Evolutionary conservation across 1,139 yeast species (phyloP).

Genomic region (Scheffersomyces parashehatae): DNA sequence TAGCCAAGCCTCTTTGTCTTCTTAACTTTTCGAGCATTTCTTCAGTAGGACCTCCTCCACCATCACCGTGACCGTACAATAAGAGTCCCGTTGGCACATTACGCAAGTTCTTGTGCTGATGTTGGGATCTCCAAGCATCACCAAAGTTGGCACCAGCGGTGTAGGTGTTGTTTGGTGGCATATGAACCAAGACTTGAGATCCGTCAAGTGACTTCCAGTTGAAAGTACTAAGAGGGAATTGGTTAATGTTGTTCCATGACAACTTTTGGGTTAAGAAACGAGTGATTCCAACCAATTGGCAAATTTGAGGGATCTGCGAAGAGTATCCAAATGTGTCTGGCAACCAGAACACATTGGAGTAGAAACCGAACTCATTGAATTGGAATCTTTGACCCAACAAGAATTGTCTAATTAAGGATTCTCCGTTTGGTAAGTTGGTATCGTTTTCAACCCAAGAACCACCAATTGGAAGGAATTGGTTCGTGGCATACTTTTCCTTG

Average conservation of each 20-base stretch:
- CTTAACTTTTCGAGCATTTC: constrained; percentile 92
- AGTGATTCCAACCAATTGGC: constrained; percentile 79
- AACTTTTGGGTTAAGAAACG: constrained; percentile 89
- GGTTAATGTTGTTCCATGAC: constrained; percentile 93
- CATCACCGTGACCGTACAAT: constrained; percentile 92
- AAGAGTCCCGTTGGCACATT: constrained; percentile 79
- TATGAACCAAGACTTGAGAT: constrained; percentile 87
- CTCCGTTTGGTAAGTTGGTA: constrained; percentile 92
- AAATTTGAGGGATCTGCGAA: constrained; percentile 91
- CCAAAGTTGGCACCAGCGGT: constrained; percentile 93
- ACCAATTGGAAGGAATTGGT: constrained; percentile 86
- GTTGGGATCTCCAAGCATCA: constrained; percentile 78
- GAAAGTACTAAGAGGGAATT: constrained; percentile 85
- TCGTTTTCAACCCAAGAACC: constrained; percentile 99
- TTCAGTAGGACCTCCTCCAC: constrained; percentile 97
- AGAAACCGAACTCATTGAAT: constrained; percentile 71
- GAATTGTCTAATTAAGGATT: constrained; percentile 84
- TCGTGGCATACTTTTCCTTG: constrained; percentile 64
- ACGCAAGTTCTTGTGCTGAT: constrained; percentile 80
- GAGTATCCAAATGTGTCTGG: constrained; percentile 98
- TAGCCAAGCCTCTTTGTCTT: constrained; percentile 84
- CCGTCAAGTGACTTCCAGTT: constrained; percentile 97
- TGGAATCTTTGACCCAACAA: constrained; percentile 87
- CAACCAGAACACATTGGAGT: constrained; percentile 82
- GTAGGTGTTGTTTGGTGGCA: constrained; percentile 97